Conservation (phyloP, 163 green algal genomes). For the Scenedesmus sp. region DNA sequence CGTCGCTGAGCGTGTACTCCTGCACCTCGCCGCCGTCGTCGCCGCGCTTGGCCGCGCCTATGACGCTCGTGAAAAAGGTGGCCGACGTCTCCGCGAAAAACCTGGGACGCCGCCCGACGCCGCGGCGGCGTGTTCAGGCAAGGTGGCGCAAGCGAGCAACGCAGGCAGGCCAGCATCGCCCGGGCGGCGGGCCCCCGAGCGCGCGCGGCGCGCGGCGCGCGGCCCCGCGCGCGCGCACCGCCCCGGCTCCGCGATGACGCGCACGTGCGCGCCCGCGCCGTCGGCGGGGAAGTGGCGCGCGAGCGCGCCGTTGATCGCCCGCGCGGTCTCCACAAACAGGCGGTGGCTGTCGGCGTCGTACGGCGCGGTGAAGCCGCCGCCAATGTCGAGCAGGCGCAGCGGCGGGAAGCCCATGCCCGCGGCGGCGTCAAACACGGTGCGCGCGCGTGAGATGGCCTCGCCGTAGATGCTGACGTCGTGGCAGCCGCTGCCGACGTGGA, state of each 20-base stretch:
- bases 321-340: conserved; percentile 76
- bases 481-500: conserved; percentile 95
- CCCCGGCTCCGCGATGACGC: conserved; percentile 95
- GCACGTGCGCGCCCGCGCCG: conserved; percentile 46
- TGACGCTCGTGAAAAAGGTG: too few species aligned
- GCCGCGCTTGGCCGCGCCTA: too few species aligned
- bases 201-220: too few species aligned
- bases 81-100: too few species aligned
- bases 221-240: too few species aligned
- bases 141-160: too few species aligned
- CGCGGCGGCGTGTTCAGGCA: too few species aligned
- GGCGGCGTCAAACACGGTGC: conserved; percentile 45
- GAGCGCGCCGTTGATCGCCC: conserved; percentile 88
- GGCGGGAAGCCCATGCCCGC: conserved; percentile 70
- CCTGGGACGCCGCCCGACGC: too few species aligned
- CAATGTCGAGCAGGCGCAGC: conserved; percentile 92
- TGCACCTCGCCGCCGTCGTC: too few species aligned
- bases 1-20: too few species aligned
- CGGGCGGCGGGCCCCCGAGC: too few species aligned
- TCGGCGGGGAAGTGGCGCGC: conserved; percentile 83
- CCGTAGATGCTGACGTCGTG: conserved; percentile 78
- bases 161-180: too few species aligned
- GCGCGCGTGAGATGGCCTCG: conserved; percentile 73
- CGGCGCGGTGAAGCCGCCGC: conserved; percentile 88
- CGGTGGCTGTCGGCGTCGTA: conserved; percentile 72